Conservation (phyloP, 257 asterid genomes). For the Capsicum baccatum region DNA sequence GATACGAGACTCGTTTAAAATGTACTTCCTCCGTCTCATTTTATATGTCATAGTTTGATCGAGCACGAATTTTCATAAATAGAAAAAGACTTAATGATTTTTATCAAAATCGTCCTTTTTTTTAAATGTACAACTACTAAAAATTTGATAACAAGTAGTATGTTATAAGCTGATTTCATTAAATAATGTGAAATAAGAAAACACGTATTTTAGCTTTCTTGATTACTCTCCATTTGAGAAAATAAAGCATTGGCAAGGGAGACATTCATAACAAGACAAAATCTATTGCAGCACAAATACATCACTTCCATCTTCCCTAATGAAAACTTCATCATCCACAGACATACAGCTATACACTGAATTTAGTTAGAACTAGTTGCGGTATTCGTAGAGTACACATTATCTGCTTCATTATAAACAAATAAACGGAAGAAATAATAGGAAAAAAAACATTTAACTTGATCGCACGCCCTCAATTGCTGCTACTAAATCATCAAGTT, state of each 20-base stretch:
- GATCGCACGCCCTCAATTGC: slow-evolving; percentile 69
- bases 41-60: too few relatives aligned
- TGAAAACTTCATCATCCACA: background rate
- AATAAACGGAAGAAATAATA: slow-evolving; percentile 26
- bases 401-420: slow-evolving; percentile 48
- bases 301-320: background rate
- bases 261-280: background rate
- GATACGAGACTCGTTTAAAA: too few relatives aligned
- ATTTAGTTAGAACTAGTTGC: slow-evolving; percentile 26
- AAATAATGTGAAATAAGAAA: background rate
- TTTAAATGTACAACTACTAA: too few relatives aligned
- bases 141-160: too few relatives aligned
- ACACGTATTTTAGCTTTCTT: background rate
- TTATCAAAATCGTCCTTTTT: too few relatives aligned
- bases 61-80: too few relatives aligned
- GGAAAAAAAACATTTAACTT: slow-evolving; percentile 32
- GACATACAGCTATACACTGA: slow-evolving; percentile 12
- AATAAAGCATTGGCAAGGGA: background rate
- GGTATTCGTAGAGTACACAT: background rate
- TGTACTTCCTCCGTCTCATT: too few relatives aligned
- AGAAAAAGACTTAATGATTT: too few relatives aligned
- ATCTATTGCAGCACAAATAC: slow-evolving; percentile 27
- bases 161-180: too few relatives aligned
- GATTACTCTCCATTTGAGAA: background rate
- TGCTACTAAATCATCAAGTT: slow-evolving; percentile 63